Conservation (phyloP, 2,329 filamentous ascomycete species). For the Hymenotorrendiella dingleyae region DNA sequence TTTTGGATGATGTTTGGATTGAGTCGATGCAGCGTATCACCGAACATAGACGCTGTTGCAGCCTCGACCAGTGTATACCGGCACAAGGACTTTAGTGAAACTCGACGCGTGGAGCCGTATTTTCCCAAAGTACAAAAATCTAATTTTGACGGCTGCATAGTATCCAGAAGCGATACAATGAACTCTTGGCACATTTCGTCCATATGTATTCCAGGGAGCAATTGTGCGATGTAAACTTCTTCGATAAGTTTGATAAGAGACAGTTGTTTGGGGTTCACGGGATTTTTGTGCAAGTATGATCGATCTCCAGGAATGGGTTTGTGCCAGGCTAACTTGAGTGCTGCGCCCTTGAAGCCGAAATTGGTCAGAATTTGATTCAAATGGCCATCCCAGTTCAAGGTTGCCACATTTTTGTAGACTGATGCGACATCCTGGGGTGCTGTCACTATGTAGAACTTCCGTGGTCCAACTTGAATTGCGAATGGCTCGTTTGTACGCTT, state of each 20-base stretch:
- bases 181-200: neutral
- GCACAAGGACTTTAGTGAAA: constrained; percentile 4
- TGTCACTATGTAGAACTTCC: constrained; percentile 1
- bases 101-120: neutral
- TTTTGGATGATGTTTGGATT: neutral
- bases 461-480: too few species aligned
- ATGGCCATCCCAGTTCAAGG: neutral
- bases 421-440: neutral
- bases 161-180: neutral
- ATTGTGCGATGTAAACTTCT: neutral
- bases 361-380: neutral
- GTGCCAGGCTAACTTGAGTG: neutral
- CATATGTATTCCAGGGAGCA: constrained; percentile 2
- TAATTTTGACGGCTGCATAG: neutral
- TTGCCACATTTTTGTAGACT: neutral
- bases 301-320: too few species aligned
- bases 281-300: too few species aligned
- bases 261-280: neutral
- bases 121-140: too few species aligned
- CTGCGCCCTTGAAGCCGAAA: neutral
- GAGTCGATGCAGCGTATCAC: neutral
- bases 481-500: neutral
- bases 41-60: constrained; percentile 3
- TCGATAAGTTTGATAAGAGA: neutral
- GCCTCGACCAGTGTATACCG: neutral